These are phyloP conservation scores for Leucocoprinus sp. DNA, from an alignment of 768 basidiomycete genomes.

Conservation along the genomic window DNA sequence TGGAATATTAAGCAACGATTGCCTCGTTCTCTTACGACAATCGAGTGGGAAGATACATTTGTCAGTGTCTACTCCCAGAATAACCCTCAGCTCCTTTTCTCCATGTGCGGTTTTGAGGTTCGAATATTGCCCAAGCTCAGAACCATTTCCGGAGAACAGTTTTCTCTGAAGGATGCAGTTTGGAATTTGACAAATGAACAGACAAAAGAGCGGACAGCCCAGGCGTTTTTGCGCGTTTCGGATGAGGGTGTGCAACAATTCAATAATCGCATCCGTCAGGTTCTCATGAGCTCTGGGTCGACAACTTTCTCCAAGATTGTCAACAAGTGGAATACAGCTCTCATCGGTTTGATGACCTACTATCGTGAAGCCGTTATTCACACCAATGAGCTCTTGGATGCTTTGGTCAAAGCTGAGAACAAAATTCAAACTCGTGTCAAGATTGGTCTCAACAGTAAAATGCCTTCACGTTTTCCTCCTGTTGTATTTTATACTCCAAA, in stretches of 20 bases:
- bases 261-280: slow-evolving; percentile 94
- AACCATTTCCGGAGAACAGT: slow-evolving; percentile 93
- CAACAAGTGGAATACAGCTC: slow-evolving; percentile 95
- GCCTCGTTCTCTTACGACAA: slow-evolving; percentile 92
- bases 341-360: slow-evolving; percentile 96
- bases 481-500: slow-evolving; percentile 96
- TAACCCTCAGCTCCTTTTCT: slow-evolving; percentile 95
- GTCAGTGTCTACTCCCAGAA: slow-evolving; percentile 96
- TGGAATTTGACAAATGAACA: slow-evolving; percentile 98
- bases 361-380: slow-evolving; percentile 97
- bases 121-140: slow-evolving; percentile 95
- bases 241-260: slow-evolving; percentile 96
- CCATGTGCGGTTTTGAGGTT: slow-evolving; percentile 98
- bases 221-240: slow-evolving; percentile 95
- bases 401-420: slow-evolving; percentile 97
- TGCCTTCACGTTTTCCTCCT: slow-evolving; percentile 98
- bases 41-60: slow-evolving; percentile 98
- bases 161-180: slow-evolving; percentile 91
- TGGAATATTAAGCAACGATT: slow-evolving; percentile 99
- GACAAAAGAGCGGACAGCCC: slow-evolving; percentile 95
- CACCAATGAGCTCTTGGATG: slow-evolving; percentile 92
- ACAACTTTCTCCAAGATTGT: slow-evolving; percentile 99
- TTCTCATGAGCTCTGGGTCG: slow-evolving; percentile 97
- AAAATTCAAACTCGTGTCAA: slow-evolving; percentile 99
- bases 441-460: slow-evolving; percentile 98